Base-by-base conservation (phyloP, 2,329 filamentous ascomycete species). In the Cladosporium sp. region DNA sequence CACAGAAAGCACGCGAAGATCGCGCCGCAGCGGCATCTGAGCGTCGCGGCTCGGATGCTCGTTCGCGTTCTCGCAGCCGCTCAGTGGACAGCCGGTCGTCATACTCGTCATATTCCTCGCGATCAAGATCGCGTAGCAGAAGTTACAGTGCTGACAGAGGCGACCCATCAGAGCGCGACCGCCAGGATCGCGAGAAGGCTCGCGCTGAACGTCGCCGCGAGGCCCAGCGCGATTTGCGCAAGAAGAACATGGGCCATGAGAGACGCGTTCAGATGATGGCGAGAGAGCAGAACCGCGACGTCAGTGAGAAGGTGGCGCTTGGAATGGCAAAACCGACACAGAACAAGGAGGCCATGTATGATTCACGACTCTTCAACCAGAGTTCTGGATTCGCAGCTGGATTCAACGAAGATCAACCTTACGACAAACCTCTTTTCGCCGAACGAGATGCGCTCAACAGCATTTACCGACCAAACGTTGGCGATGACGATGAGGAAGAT, bases 331-430 rank as follows among this genome's bases (percentile, higher is more conserved):
- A 97, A 69, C 93, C 93, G 2, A 96, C 93, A 3, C 86, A 93
- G 65, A 87, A 84, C 43, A 85, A 85, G 49, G 93, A 98, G 68
- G 84, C 87, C 19, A 97, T 97, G 93, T 98, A 94, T 73, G 93
- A 98, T 72, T 94, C 90, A 2, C 79, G 93, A 35, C 72, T 98
- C 25, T 98, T 98, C 72, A 96, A 97, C 71, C 89, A 95, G 71
- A 86, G 84, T 5, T 91, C 86, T 60, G 93, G 93, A 0, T 94
- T 98, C 66, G 85, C 90, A 59, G 61, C 63, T 5, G 93, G 92
- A 0, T 90, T 96, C 78, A 98, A 98, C 68, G 93, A 98, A 69
- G 93, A 98, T 68, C 93, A 98, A 64, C 83, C 85, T 0, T 98
- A 97, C 72, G 93, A 97, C 69, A 97, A 97, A 71, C 93, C 93